Conservation (phyloP, 768 basidiomycete genomes). For the Lactifluus volemus region DNA sequence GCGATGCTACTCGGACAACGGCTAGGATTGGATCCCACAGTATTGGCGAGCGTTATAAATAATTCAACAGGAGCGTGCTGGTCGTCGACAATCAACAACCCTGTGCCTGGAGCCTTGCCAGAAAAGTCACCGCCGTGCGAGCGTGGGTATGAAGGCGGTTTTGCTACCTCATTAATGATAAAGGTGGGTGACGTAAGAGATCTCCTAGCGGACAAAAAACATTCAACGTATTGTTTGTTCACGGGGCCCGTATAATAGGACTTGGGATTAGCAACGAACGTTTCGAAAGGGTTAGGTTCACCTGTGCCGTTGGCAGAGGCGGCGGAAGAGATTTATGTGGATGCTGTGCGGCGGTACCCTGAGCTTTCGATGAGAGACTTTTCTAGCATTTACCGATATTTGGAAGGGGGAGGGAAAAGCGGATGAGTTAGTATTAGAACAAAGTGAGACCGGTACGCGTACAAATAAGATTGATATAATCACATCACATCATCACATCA, state of each 20-base stretch:
- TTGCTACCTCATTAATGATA: constrained; percentile 74
- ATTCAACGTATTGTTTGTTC: constrained; percentile 9
- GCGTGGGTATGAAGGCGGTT: constrained; percentile 77
- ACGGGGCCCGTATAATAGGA: constrained; percentile 40
- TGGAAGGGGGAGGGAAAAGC: constrained; percentile 29
- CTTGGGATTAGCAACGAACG: constrained; percentile 68
- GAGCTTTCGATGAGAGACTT: constrained; percentile 68
- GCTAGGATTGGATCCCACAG: constrained; percentile 66
- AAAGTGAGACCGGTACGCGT: not conserved
- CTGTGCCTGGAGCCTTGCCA: constrained; percentile 65
- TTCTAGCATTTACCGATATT: constrained; percentile 66
- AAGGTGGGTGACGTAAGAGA: constrained; percentile 41
- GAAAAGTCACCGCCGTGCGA: constrained; percentile 75
- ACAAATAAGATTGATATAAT: not conserved
- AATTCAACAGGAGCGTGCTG: constrained; percentile 79
- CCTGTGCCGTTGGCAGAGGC: constrained; percentile 59
- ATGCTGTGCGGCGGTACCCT: constrained; percentile 43
- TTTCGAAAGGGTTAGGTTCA: constrained; percentile 41
- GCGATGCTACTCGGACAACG: constrained; percentile 82
- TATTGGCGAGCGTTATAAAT: constrained; percentile 79
- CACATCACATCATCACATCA: not conserved
- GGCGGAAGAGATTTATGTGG: constrained; percentile 54
- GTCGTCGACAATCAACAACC: constrained; percentile 82
- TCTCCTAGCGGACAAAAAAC: not conserved
- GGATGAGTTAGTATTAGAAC: not conserved